phyloP scores from a whole-genome alignment of 768 basidiomycete species.

The Leccinum variicolor region DNA sequence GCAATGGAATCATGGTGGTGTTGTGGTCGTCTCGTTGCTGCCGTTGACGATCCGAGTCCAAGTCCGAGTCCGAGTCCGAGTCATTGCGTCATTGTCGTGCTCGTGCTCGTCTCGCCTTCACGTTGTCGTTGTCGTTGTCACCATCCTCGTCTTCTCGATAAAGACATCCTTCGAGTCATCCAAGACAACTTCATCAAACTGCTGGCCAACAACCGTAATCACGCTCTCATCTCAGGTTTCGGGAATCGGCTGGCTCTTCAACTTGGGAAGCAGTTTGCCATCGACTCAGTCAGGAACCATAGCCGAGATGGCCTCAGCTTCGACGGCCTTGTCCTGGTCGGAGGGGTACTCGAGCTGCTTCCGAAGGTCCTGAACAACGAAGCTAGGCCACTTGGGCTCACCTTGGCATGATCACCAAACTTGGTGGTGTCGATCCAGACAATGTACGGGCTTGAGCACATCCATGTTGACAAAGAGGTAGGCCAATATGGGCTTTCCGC shows the following conservation, averaged over 20 bases:
- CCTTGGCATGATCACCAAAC: slow-evolving; percentile 94
- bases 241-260: slow-evolving; percentile 91
- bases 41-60: no score
- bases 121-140: no score
- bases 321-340: slow-evolving; percentile 63
- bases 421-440: slow-evolving; percentile 97
- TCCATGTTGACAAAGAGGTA: slow-evolving; percentile 93
- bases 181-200: slow-evolving; percentile 82
- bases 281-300: slow-evolving; percentile 65
- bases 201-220: slow-evolving; percentile 79
- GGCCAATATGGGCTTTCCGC: slow-evolving; percentile 83
- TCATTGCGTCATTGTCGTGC: no score
- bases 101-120: no score
- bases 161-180: slow-evolving; percentile 94
- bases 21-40: no score
- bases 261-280: slow-evolving; percentile 72
- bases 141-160: no score
- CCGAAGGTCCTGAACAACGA: slow-evolving; percentile 85
- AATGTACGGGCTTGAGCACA: slow-evolving; percentile 79
- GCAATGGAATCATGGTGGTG: no score
- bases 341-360: slow-evolving; percentile 89
- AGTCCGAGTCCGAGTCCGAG: no score
- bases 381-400: slow-evolving; percentile 87
- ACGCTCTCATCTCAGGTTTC: slow-evolving; percentile 80
- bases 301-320: slow-evolving; percentile 50